Base-by-base conservation (phyloP, 176 grass and related monocot species). In the Chloris gayana region DNA sequence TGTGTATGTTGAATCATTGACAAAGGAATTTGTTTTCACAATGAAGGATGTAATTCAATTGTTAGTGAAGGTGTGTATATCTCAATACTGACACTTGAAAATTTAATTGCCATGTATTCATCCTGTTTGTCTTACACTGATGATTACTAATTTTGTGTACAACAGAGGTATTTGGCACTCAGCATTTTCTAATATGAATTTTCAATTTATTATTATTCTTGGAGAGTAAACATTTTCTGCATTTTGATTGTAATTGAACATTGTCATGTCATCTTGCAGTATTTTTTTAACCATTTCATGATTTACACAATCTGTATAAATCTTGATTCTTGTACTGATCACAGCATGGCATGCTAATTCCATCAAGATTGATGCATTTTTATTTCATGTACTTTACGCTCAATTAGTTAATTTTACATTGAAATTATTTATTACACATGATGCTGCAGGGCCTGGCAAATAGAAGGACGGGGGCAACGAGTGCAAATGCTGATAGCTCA, bases 1-100 rank as follows among this genome's bases (percentile, higher is more conserved):
- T 76, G 86, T 99, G 80, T 99, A 99, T 79, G 96, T 99, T 70
- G 96, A 99, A 31, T 94, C 85, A 44, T 91, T 99, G 86, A 99
- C 90, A 73, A 94, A 91, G 84, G 88, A 95, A 64, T 91, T 77
- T 32, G 90, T 93, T 77, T 89, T 78, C 82, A 84, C 67, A 34
- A 72, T 89, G 81, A 99, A 99, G 74, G 90, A 99, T 93, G 92
- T 99, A 47, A 93, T 76, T 70, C 92, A 95, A 79, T 68, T 99
- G 56, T 75, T 99, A 29, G 80, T 86, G 35, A 99, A 99, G 96
- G 96, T 99, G 32, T 33, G 64, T 62, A 63, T 21, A 29, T 50
- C 25, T 76, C 6, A 14, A 57, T 83, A 27, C 87, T 80, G 42
- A 41, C 56, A 70, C 80, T 45, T 76, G 56, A 66, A 64, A 27